These are phyloP conservation scores for Pseudogymnoascus sp. DNA, from an alignment of 2,329 filamentous ascomycete species.

Conservation along the genomic window DNA sequence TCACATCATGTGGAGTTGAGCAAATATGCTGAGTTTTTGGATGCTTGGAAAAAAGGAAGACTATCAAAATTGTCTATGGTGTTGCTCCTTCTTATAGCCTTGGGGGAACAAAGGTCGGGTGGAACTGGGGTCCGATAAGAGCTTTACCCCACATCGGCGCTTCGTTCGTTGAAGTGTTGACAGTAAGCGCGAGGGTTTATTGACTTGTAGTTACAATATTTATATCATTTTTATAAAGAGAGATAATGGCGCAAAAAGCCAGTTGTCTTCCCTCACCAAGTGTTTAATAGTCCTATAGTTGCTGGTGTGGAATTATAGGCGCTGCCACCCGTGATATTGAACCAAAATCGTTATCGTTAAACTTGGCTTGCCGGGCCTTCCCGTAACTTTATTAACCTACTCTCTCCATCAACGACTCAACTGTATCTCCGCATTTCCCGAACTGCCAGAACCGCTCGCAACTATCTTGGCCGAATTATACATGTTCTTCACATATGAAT, in stretches of 20 bases:
- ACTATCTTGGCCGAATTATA: conserved; percentile 15
- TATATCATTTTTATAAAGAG: not conserved
- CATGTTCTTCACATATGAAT: not conserved
- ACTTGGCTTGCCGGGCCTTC: conserved; percentile 2
- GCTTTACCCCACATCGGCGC: not conserved
- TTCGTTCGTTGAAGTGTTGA: not conserved
- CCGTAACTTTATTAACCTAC: conserved; percentile 10
- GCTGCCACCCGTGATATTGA: not conserved
- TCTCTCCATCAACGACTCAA: conserved; percentile 13
- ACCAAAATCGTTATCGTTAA: not conserved
- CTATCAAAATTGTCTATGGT: not conserved
- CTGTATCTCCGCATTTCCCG: not conserved
- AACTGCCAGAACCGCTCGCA: not conserved
- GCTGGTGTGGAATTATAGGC: not conserved
- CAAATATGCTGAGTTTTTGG: not conserved
- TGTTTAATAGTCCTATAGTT: not conserved
- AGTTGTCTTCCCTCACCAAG: not conserved
- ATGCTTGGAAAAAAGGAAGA: not conserved
- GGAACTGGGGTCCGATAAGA: not conserved
- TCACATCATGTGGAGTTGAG: not conserved
- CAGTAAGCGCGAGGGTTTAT: not conserved
- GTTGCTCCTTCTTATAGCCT: not conserved
- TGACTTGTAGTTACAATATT: not conserved
- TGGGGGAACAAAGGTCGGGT: not conserved
- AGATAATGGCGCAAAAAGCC: too few relatives aligned